These are phyloP conservation scores for Sugiyamaella valdiviana DNA, from an alignment of 805 yeast genomes.

Conservation along the genomic window DNA sequence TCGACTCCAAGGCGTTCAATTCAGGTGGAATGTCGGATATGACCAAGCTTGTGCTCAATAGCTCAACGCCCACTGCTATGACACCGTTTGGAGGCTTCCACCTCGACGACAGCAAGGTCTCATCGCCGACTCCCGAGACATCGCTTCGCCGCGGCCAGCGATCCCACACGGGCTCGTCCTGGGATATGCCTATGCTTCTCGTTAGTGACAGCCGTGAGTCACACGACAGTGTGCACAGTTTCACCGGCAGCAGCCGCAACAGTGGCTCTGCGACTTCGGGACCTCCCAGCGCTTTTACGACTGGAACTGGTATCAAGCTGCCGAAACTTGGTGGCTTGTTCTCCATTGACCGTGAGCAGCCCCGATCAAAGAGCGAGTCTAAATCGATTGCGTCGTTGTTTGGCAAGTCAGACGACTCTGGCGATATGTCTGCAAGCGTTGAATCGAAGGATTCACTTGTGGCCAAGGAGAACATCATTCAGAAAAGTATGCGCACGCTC, in stretches of 20 bases:
- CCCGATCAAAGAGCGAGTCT: slow-evolving; percentile 10
- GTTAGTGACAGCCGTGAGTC: slow-evolving; percentile 7
- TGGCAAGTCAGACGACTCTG: slow-evolving; percentile 13
- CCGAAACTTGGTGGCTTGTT: slow-evolving; percentile 19
- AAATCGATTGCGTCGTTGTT: slow-evolving; percentile 23
- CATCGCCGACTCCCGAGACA: slow-evolving; percentile 1
- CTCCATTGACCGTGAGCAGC: slow-evolving; percentile 11
- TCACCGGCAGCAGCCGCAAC: slow-evolving; percentile 5
- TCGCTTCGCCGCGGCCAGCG: background rate
- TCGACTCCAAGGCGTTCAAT: background rate
- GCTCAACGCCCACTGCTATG: background rate
- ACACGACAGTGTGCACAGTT: slow-evolving; percentile 4
- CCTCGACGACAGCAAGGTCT: background rate
- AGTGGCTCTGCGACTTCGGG: background rate
- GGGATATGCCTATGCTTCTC: slow-evolving; percentile 9
- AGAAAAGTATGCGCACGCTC: slow-evolving; percentile 23
- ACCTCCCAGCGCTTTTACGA: slow-evolving; percentile 1
- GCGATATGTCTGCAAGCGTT: slow-evolving; percentile 8
- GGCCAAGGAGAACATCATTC: slow-evolving; percentile 17
- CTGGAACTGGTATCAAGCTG: slow-evolving; percentile 13
- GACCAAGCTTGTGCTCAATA: background rate
- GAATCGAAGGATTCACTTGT: slow-evolving; percentile 13
- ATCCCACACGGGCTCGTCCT: background rate
- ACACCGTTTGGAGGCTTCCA: background rate
- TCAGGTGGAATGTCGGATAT: background rate